phyloP scores from a whole-genome alignment of 2,329 filamentous ascomycete species.

The Neopestalotiopsis sp. region DNA sequence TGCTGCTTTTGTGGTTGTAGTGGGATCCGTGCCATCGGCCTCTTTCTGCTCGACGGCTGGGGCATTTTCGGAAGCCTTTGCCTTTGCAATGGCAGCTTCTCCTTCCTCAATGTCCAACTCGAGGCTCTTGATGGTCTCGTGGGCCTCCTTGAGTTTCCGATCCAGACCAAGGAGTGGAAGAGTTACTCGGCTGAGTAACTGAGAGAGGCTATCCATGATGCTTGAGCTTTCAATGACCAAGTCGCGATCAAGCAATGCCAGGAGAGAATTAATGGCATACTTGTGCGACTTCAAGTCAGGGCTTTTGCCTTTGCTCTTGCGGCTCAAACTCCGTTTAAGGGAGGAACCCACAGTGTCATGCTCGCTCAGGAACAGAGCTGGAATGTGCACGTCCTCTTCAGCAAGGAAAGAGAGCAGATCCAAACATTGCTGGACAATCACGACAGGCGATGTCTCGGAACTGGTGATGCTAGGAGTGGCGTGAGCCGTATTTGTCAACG shows the following conservation, averaged over 20 bases:
- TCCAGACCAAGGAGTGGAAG: constrained; percentile 81
- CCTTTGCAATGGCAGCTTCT: constrained; percentile 6
- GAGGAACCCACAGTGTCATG: constrained; percentile 78
- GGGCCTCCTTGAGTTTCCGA: constrained; percentile 61
- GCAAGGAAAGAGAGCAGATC: constrained; percentile 84
- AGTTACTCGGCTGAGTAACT: constrained; percentile 86
- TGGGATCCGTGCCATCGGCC: constrained; percentile 24
- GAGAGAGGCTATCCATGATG: constrained; percentile 93
- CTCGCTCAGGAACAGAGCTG: constrained; percentile 91
- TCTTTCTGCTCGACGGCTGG: constrained; percentile 24
- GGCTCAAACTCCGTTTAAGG: constrained; percentile 76
- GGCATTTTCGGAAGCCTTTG: constrained; percentile 24
- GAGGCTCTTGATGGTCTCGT: constrained; percentile 42
- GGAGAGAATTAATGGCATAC: constrained; percentile 89
- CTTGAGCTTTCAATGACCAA: constrained; percentile 96
- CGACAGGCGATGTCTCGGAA: constrained; percentile 88
- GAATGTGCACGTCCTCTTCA: constrained; percentile 82
- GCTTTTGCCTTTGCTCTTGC: constrained; percentile 86
- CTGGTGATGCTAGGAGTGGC: constrained; percentile 58
- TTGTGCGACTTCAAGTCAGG: constrained; percentile 85
- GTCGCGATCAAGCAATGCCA: constrained; percentile 88
- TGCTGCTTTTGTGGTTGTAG: constrained; percentile 20
- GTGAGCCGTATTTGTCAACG: constrained; percentile 63
- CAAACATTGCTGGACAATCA: constrained; percentile 95
- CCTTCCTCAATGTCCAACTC: constrained; percentile 41